Base-by-base conservation (phyloP, 2,329 filamentous ascomycete genomes). In the Trichoderma pleuroti region DNA sequence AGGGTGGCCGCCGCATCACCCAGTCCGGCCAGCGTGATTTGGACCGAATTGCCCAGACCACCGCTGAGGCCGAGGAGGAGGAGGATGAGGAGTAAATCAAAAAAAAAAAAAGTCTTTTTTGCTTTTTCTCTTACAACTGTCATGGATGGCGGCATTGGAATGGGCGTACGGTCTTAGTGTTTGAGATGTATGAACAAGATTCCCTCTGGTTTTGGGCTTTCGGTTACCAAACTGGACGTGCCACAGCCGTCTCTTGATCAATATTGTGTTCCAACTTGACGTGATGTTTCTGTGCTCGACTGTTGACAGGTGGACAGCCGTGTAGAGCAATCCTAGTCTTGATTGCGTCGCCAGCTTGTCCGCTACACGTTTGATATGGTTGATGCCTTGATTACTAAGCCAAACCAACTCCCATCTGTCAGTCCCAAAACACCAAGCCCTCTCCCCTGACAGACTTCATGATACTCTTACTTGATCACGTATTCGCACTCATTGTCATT, bases 11-110 rank as follows among this genome's bases (percentile, higher is more conserved):
- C 82, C 91, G 96, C 84, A 98, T 99, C 87, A 98, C 96, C 80
- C 94, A 98, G 89, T 90, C 91, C 81, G 96, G 96, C 82, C 94
- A 98, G 91, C 93, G 96, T 89, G 96, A 99, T 92, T 90, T 99
- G 89, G 96, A 98, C 89, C 95, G 90, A 86, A 94, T 95, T 79
- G 92, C 92, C 81, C 91, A 92, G 87, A 94, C 92, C 81, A 92
- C 89, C 71, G 87, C 89, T 78, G 90, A 92, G 86, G 89, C 88
- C 73, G 90, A 92, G 73, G 89, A 92, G 78, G 86, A 88, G 72
- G 86, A 88, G 72, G 87, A 89, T 79, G 88, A 72, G 76, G 89
- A 91, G 85, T 90, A 90, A 86, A 86, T 78, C 28, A 59, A 57
- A 69, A 66, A 62, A 63, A 66, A 72, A 72, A 74, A 66, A 42